Base-by-base conservation (phyloP, 805 yeast genomes). In the Cyberlindnera xishuangbannaensis region DNA sequence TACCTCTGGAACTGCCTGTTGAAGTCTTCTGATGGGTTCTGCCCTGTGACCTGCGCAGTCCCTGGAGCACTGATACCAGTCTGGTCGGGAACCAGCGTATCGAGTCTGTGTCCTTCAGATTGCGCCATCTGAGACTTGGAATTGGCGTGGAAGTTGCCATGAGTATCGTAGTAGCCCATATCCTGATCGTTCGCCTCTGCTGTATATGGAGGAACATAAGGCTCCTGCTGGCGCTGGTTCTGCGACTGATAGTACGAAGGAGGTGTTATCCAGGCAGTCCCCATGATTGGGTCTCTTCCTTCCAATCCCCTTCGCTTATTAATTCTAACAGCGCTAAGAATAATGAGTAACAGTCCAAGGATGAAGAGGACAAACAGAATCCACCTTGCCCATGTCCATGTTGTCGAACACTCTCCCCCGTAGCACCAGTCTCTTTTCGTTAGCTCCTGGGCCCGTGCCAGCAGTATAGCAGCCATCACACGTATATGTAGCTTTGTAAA, bases 251-350 rank as follows among this genome's bases (percentile, higher is more conserved):
- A 47, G 47, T 83, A 82, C n/a, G 75, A 67, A 3, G 86, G 88
- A 6, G 95, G 95, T 0, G 92, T 81, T 63, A 86, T 74, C 94
- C 94, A 83, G 9, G 83, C 73, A 1, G 92, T 83, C 8, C 90
- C 90, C 39, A 72, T 62, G 2, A 84, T 63, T 0, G 95, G 95
- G 18, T 60, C 64, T 41, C 64, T 59, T 27, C 74, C 72, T 21
- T 48, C 27, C 5, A 19, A 37, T 1, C 47, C 40, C 54, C 94
- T 65, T 36, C 64, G 65, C 28, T 62, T 69, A 48, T 83, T 83
- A 11, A 73, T 61, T 23, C 72, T 48, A 17, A 80, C 55, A 0
- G 83, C 76, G 28, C 69, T 68, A 1, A 70, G 18, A 4, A 79
- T 43, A 3, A 76, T 60, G 2, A 71, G 36, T 2, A 75, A 26